Base-by-base conservation (phyloP, 202 grass and related monocot species). In the Setaria italica region DNA sequence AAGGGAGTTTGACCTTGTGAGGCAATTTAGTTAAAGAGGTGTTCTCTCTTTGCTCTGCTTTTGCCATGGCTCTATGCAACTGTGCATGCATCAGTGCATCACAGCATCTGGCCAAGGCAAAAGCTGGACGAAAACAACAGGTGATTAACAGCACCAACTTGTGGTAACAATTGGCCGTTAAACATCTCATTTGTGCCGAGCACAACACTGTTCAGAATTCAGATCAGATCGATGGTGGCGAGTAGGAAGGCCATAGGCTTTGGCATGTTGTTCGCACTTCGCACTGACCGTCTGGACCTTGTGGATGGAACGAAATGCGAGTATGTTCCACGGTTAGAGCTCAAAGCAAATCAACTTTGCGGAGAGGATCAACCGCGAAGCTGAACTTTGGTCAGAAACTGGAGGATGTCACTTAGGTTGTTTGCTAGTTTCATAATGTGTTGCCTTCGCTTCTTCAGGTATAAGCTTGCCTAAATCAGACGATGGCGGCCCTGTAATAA, bases 1-100 rank as follows among this genome's bases (percentile, higher is more conserved):
- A 81, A 43, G 80, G 73, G 80, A 21, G 39, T 83, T 83, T 70
- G 72, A 81, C 72, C 77, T 76, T 89, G 82, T 87, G 79, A 82
- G 87, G 77, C 86, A 76, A 33, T 67, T 60, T 37, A 48, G 53
- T 66, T 41, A 77, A 34, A 30, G 0, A 43, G 21, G n/a, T 6
- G 54, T 55, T 35, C 15, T 68, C 4, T 68, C 4, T 43, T 33
- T 79, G 58, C 13, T 72, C 47, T 81, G 32, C 6, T 17, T 60
- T 32, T 73, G 42, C 1, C 57, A 21, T 74, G 67, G 67, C 49
- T 25, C 10, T 77, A 13, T 74, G 75, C 29, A 42, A 29, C 33
- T 55, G 4, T 55, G 32, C 57, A 57, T 68, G 43, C 43, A 8
- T 41, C 3, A 41, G 39, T 35, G 34, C 2, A 35, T 25, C 25